These are phyloP conservation scores for Arachnomyces sp. DNA, from an alignment of 2,329 filamentous ascomycete species.

Conservation along the genomic window DNA sequence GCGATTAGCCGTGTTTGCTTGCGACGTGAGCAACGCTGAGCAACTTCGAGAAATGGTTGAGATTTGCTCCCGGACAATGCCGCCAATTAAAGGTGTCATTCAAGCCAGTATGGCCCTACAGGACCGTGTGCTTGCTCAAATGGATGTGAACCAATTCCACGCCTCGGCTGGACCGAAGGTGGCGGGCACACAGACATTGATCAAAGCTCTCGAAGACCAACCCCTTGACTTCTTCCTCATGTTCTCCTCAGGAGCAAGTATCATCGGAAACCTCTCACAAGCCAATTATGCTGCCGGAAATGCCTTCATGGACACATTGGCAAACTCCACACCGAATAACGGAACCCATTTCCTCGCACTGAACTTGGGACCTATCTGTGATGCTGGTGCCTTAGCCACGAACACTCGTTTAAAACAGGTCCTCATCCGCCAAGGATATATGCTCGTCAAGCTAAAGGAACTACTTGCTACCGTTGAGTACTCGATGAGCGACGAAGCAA, in stretches of 20 bases:
- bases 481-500: no score
- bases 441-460: no score
- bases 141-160: conserved; percentile 16
- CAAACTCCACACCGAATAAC: conserved; percentile 13
- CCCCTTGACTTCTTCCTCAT: conserved; percentile 26
- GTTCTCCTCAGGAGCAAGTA: conserved; percentile 27
- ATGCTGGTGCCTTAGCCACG: conserved; percentile 18
- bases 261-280: conserved; percentile 31
- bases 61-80: conserved; percentile 7
- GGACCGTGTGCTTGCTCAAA: conserved; percentile 24
- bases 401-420: not conserved
- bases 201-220: conserved; percentile 7
- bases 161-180: conserved; percentile 18
- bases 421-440: no score
- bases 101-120: conserved; percentile 15
- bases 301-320: conserved; percentile 26
- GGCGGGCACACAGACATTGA: conserved; percentile 21
- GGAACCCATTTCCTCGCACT: conserved; percentile 17
- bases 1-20: conserved; percentile 8
- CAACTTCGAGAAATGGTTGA: not conserved
- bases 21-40: conserved; percentile 10
- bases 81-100: conserved; percentile 17
- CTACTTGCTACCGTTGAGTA: no score
- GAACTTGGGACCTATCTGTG: conserved; percentile 19
- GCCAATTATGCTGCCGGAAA: conserved; percentile 30